Conservation (phyloP, 2,329 filamentous ascomycete species). For the Talaromyces sp. region DNA sequence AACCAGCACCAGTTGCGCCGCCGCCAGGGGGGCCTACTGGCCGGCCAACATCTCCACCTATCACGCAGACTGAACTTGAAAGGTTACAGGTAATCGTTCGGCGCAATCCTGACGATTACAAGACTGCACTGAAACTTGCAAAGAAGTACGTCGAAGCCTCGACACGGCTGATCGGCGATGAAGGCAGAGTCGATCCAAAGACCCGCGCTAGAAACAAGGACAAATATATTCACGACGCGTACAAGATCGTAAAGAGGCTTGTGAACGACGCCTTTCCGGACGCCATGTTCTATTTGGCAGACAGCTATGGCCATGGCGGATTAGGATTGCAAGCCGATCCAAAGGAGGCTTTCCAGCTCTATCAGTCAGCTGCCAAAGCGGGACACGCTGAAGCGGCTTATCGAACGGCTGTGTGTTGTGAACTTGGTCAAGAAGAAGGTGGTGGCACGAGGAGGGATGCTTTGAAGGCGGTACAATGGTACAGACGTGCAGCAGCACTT, state of each 20-base stretch:
- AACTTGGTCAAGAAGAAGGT: conserved; percentile 90
- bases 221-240: conserved; percentile 76
- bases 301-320: conserved; percentile 77
- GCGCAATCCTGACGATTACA: conserved; percentile 67
- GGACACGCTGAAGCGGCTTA: conserved; percentile 86
- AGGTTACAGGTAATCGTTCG: conserved; percentile 66
- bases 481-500: conserved; percentile 83
- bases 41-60: conserved; percentile 47
- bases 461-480: conserved; percentile 96
- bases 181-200: conserved; percentile 65
- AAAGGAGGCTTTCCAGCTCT: conserved; percentile 89
- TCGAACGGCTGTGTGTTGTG: conserved; percentile 92
- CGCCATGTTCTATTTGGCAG: conserved; percentile 90
- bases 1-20: conserved; percentile 24
- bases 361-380: conserved; percentile 87
- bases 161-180: conserved; percentile 71
- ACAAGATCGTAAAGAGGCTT: conserved; percentile 89
- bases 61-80: conserved; percentile 77
- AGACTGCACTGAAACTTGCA: conserved; percentile 67
- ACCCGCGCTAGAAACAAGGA: conserved; percentile 66
- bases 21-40: conserved; percentile 20
- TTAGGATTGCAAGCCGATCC: conserved; percentile 76
- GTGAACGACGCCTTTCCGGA: conserved; percentile 68
- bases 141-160: conserved; percentile 85
- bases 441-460: conserved; percentile 89